Conservation (phyloP, 805 yeast species). For the Cyberlindnera misumaiensis region DNA sequence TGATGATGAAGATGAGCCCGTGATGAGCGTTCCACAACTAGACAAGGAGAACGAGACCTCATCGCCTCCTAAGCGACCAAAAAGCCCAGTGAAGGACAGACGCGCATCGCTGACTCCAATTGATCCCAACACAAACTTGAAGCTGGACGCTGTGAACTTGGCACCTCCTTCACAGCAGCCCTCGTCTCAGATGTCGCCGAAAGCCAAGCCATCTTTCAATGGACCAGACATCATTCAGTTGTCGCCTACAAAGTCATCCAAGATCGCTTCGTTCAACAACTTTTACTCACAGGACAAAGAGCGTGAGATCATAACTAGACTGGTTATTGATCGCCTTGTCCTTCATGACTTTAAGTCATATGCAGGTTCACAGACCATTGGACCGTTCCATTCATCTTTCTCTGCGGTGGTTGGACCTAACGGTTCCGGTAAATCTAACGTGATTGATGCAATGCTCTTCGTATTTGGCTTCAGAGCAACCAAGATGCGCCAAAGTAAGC, state of each 20-base stretch:
- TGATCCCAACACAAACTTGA: conserved; percentile 15
- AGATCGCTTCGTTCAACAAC: conserved; percentile 25
- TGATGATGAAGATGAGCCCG: conserved; percentile 14
- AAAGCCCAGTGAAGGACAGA: conserved; percentile 21
- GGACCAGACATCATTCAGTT: conserved; percentile 34
- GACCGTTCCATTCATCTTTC: conserved; percentile 90
- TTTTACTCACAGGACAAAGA: conserved; percentile 20
- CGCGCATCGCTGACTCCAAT: conserved; percentile 18
- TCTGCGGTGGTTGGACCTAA: conserved; percentile 98
- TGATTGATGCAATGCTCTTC: conserved; percentile 90
- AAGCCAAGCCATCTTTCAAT: conserved; percentile 27
- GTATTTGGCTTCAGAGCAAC: conserved; percentile 96
- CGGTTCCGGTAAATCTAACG: conserved; percentile 97
- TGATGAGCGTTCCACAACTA: conserved; percentile 6
- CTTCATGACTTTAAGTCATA: conserved; percentile 89
- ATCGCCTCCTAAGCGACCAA: conserved; percentile 9
- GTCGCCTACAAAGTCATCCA: conserved; percentile 32
- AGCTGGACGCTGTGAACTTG: conserved; percentile 9
- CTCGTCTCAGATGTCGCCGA: conserved; percentile 24
- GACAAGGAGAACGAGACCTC: conserved; percentile 18
- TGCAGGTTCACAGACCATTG: conserved; percentile 88
- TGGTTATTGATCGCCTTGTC: conserved; percentile 69
- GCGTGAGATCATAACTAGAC: conserved; percentile 39
- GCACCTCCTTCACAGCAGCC: conserved; percentile 16
- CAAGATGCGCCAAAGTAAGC: conserved; percentile 92